Evolutionary conservation across 495 filamentous ascomycete genomes (phyloP).

Genomic region (Tricharina praecox): DNA sequence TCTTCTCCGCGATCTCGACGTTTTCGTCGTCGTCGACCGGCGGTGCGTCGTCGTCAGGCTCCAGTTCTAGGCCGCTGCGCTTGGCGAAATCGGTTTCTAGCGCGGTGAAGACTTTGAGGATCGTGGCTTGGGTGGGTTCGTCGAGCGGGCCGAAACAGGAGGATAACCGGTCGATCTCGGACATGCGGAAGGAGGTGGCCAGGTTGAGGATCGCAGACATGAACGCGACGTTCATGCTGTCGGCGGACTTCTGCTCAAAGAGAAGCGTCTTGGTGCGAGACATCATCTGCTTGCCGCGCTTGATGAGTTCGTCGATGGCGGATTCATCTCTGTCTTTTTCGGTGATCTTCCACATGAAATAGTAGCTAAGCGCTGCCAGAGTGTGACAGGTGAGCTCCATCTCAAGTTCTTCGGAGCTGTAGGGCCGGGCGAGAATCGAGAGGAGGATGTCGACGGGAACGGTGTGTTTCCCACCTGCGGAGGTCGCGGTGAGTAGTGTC

Average conservation of each 20-base stretch:
- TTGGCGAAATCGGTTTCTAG: conserved; percentile 63
- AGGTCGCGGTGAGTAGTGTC: conserved; percentile 29
- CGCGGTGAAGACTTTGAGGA: conserved; percentile 55
- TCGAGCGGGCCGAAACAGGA: conserved; percentile 49
- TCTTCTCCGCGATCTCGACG: conserved; percentile 37
- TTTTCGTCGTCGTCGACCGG: conserved; percentile 48
- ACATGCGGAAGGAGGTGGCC: conserved; percentile 53
- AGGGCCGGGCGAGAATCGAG: conserved; percentile 48
- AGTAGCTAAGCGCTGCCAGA: conserved; percentile 58
- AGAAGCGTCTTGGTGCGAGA: conserved; percentile 34
- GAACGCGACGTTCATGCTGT: conserved; percentile 60
- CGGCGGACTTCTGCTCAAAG: conserved; percentile 37
- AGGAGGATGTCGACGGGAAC: conserved; percentile 51
- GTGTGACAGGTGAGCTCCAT: conserved; percentile 57
- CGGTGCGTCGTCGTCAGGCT: conserved; percentile 52
- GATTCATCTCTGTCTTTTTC: background rate
- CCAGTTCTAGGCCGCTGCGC: conserved; percentile 45
- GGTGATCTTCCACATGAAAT: conserved; percentile 81
- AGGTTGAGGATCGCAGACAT: conserved; percentile 62
- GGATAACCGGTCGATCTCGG: conserved; percentile 34
- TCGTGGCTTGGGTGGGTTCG: conserved; percentile 38
- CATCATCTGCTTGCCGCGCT: conserved; percentile 31
- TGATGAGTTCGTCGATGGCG: conserved; percentile 41
- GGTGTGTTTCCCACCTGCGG: conserved; percentile 35
- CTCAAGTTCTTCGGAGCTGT: conserved; percentile 48